Conservation (phyloP, 23 red algal genomes). For the Cyanidioschyzon merolae region DNA sequence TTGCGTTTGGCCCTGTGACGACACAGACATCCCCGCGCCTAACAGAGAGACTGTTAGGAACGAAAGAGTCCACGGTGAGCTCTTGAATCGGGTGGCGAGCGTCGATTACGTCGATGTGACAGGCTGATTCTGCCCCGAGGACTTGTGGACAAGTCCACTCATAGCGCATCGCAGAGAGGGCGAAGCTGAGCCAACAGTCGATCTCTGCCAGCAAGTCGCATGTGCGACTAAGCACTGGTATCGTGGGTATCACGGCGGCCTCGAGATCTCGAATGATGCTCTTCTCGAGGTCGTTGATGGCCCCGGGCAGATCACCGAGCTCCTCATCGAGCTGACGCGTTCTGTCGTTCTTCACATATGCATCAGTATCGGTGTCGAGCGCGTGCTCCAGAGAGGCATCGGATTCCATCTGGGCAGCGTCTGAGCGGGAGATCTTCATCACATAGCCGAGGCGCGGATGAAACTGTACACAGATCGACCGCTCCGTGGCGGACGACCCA, state of each 20-base stretch:
- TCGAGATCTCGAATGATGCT: conserved; percentile 2
- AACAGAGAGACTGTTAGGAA: conserved; percentile 14
- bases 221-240: not conserved
- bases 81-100: conserved; percentile 31
- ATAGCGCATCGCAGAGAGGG: not conserved
- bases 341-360: conserved; percentile 17
- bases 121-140: not conserved
- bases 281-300: conserved; percentile 18
- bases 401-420: not conserved
- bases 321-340: conserved; percentile 26
- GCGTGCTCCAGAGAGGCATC: conserved; percentile 15
- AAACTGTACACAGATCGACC: not conserved
- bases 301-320: conserved; percentile 23
- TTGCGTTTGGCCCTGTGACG: conserved; percentile 29
- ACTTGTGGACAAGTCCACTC: conserved; percentile 22
- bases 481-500: not conserved
- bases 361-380: conserved; percentile 3
- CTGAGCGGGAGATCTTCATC: not conserved
- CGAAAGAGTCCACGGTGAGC: conserved; percentile 8
- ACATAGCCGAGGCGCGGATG: conserved; percentile 16
- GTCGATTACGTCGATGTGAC: conserved; percentile 4
- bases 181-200: conserved; percentile 18
- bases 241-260: not conserved
- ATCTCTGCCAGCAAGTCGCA: conserved; percentile 12
- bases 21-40: conserved; percentile 1